A percentile compares a stretch with the other conserved stretches of the same genome.
Conservation (phyloP, 225 moss, liverwort and hornwort genomes). For the Rhytidiadelphus loreus region DNA sequence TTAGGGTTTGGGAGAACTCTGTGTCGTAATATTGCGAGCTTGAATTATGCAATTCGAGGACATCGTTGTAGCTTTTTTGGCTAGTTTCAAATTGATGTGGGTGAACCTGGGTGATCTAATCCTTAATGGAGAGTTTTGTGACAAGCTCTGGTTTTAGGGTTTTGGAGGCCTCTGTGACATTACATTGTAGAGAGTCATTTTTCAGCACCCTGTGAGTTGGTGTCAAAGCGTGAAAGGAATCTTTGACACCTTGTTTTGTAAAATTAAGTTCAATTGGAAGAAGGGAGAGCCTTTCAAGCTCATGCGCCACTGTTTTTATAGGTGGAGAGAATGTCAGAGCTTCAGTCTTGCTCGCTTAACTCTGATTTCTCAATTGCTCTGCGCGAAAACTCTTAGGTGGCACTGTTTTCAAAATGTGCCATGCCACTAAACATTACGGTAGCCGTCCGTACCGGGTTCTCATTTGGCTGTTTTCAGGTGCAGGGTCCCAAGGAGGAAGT, state of each 20-base stretch:
- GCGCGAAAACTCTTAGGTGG: background rate
- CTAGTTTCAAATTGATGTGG: background rate
- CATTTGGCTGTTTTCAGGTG: background rate
- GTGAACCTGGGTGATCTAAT: background rate
- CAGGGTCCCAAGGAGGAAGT: conserved; percentile 80
- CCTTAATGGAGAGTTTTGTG: background rate
- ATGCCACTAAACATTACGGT: background rate
- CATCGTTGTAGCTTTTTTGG: background rate
- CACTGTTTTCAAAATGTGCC: background rate
- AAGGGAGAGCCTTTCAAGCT: background rate
- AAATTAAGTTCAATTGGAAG: background rate
- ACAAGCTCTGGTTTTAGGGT: background rate
- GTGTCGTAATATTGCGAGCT: background rate
- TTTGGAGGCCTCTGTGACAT: background rate
- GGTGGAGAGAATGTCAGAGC: background rate
- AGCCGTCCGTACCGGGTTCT: background rate
- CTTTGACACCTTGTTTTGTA: background rate
- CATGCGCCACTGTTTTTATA: background rate
- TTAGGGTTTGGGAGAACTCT: background rate
- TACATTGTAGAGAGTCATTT: background rate
- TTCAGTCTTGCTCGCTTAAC: background rate
- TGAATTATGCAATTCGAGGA: background rate
- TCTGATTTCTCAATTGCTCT: background rate
- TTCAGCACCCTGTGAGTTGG: background rate
- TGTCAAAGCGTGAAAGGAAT: background rate